phyloP scores from a whole-genome alignment of 2,329 filamentous ascomycete species.

The Trichoderma oligosporum region DNA sequence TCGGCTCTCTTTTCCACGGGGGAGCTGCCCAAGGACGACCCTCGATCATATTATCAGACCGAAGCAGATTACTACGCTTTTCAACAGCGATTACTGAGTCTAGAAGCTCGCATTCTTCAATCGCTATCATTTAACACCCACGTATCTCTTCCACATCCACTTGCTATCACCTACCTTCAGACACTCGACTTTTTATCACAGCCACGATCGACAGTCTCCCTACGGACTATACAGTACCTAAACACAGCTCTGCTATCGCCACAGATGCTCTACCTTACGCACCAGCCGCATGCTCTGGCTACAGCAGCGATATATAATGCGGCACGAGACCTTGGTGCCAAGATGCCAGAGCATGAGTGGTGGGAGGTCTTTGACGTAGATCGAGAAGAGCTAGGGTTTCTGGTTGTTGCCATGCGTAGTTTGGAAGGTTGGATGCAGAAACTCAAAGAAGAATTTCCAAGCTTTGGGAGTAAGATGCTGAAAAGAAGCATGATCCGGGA shows the following conservation, averaged over 20 bases:
- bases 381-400: conserved; percentile 86
- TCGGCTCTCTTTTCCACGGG: conserved; percentile 52
- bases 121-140: conserved; percentile 78
- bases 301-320: conserved; percentile 90
- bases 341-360: conserved; percentile 82
- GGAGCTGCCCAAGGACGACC: conserved; percentile 36
- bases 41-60: conserved; percentile 63
- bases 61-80: conserved; percentile 67
- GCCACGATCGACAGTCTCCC: conserved; percentile 52
- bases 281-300: conserved; percentile 81
- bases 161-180: conserved; percentile 90
- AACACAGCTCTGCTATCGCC: conserved; percentile 83
- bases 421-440: conserved; percentile 64
- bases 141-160: conserved; percentile 77
- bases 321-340: conserved; percentile 69
- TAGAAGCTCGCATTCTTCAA: conserved; percentile 73
- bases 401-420: conserved; percentile 82
- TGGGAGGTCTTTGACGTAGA: conserved; percentile 99
- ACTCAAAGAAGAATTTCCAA: conserved; percentile 55
- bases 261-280: conserved; percentile 85
- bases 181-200: conserved; percentile 66
- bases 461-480: conserved; percentile 49
- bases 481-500: conserved; percentile 54
- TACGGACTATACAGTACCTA: conserved; percentile 69
- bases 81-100: conserved; percentile 61